A percentile compares a stretch with the other conserved stretches of the same genome.
phyloP scores from a whole-genome alignment of 495 filamentous ascomycete genomes.

The Friedmanniomyces simplex region DNA sequence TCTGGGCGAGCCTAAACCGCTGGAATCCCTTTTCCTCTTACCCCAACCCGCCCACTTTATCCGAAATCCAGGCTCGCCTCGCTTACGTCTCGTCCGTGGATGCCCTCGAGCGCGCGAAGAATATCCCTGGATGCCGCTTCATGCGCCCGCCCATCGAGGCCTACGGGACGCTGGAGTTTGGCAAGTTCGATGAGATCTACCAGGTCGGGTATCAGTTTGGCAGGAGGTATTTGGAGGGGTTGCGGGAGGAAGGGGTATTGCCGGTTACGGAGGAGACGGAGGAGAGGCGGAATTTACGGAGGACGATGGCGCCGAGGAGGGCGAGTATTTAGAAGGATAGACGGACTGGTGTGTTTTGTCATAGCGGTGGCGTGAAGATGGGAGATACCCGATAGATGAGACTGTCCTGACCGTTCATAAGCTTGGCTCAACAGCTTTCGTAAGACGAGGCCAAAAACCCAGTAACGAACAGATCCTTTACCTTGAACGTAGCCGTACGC shows the following conservation, averaged over 20 bases:
- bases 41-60: slow-evolving; percentile 87
- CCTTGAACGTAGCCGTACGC: too few relatives aligned
- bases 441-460: too few relatives aligned
- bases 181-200: slow-evolving; percentile 95
- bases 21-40: slow-evolving; percentile 89
- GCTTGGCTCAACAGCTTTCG: too few relatives aligned
- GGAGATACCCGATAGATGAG: slow-evolving; percentile 4
- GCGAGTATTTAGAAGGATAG: slow-evolving; percentile 65
- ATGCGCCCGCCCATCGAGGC: slow-evolving; percentile 91
- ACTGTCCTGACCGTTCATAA: too few relatives aligned
- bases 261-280: slow-evolving; percentile 62
- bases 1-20: slow-evolving; percentile 86
- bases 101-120: slow-evolving; percentile 87
- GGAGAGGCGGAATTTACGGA: slow-evolving; percentile 75
- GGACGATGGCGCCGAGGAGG: slow-evolving; percentile 87
- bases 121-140: slow-evolving; percentile 75
- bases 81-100: slow-evolving; percentile 92
- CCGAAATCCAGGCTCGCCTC: slow-evolving; percentile 88
- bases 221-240: slow-evolving; percentile 58
- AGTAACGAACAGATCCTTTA: too few relatives aligned
- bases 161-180: slow-evolving; percentile 92
- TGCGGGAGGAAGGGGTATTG: slow-evolving; percentile 67
- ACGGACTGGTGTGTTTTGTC: neutral
- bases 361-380: neutral
- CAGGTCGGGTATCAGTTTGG: slow-evolving; percentile 78